A percentile compares a stretch with the other conserved stretches of the same genome.
Conservation (phyloP, 768 basidiomycete species). For the Paxillus involutus region DNA sequence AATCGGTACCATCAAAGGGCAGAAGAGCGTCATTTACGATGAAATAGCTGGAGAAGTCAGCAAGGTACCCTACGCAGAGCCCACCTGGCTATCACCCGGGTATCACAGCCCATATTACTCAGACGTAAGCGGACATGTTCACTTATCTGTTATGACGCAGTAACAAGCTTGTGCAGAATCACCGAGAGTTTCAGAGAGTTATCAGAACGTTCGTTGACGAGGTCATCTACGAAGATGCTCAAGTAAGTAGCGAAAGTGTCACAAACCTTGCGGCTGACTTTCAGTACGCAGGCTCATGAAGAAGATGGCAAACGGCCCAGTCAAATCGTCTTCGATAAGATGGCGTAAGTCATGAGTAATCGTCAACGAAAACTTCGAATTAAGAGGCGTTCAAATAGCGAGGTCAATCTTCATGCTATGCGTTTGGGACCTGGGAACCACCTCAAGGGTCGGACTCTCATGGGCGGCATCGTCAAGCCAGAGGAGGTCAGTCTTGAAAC, state of each 20-base stretch:
- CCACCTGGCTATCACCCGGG: constrained; percentile 73
- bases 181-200: constrained; percentile 45
- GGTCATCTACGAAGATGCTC: constrained; percentile 50
- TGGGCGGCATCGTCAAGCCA: constrained; percentile 72
- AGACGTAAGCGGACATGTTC: constrained; percentile 41
- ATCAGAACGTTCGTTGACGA: constrained; percentile 67
- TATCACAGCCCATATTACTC: constrained; percentile 74
- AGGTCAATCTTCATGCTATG: constrained; percentile 83
- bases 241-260: constrained; percentile 16
- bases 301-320: constrained; percentile 88
- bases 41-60: constrained; percentile 60
- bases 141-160: neutral
- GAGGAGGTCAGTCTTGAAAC: constrained; percentile 52
- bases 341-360: constrained; percentile 54
- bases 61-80: constrained; percentile 84
- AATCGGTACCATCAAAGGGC: constrained; percentile 70
- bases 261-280: constrained; percentile 19
- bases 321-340: constrained; percentile 72
- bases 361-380: neutral
- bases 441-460: constrained; percentile 70
- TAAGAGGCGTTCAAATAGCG: constrained; percentile 34
- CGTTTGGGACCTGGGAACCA: constrained; percentile 89
- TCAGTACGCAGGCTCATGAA: constrained; percentile 55
- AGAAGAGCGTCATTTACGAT: constrained; percentile 52
- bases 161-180: constrained; percentile 37